phyloP scores from a whole-genome alignment of 2,329 filamentous ascomycete species.

The Botrytis paeoniae region DNA sequence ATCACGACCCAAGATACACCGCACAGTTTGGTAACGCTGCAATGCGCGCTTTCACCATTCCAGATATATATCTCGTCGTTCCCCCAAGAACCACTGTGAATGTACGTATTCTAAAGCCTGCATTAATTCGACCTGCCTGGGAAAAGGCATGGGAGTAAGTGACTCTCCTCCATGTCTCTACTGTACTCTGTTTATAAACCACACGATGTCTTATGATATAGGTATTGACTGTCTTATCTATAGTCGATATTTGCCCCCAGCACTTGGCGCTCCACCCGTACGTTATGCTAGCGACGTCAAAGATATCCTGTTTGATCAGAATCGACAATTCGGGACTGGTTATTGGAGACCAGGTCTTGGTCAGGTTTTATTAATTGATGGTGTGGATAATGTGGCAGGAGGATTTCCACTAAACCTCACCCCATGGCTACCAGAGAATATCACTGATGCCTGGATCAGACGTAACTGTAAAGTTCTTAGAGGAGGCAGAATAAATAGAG shows the following conservation, averaged over 20 bases:
- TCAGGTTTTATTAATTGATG: background rate
- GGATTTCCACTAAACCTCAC: background rate
- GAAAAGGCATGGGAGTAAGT: background rate
- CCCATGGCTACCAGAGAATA: background rate
- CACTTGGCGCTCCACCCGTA: background rate
- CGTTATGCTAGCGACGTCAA: too few species aligned
- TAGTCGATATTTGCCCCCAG: background rate
- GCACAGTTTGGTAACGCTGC: background rate
- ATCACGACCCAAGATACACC: background rate
- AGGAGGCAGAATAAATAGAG: background rate
- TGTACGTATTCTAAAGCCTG: background rate
- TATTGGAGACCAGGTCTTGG: background rate
- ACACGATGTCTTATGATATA: background rate
- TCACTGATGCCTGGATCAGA: background rate
- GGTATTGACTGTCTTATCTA: background rate
- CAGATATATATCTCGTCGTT: background rate
- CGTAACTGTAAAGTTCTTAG: background rate
- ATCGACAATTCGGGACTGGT: accelerated
- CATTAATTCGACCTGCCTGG: background rate
- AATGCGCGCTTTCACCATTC: background rate
- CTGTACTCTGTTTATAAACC: background rate
- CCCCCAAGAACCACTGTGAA: background rate
- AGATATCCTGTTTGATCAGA: background rate
- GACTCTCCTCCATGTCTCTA: too few species aligned
- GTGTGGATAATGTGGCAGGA: too few species aligned